Conservation (phyloP, 2,329 filamentous ascomycete species). For the Fusarium compactum region DNA sequence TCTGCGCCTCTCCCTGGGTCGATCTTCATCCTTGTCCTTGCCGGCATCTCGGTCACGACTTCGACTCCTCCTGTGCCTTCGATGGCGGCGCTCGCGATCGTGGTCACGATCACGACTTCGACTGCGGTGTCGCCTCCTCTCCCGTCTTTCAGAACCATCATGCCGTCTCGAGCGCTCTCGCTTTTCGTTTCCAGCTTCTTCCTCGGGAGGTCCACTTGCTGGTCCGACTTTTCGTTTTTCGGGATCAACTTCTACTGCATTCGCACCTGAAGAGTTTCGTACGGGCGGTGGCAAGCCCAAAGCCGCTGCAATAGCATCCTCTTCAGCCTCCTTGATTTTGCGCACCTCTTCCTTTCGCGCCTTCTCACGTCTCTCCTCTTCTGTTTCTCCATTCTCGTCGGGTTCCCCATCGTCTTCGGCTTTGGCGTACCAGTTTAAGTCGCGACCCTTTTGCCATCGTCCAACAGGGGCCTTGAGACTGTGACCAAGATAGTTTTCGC, state of each 20-base stretch:
- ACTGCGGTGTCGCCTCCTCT: conserved; percentile 53
- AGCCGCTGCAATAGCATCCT: conserved; percentile 87
- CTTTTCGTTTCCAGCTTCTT: conserved; percentile 45
- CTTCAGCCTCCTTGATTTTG: conserved; percentile 88
- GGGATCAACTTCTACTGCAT: conserved; percentile 73
- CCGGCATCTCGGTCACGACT: conserved; percentile 48
- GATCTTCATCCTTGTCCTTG: conserved; percentile 34
- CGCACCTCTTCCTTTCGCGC: conserved; percentile 82
- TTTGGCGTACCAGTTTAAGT: conserved; percentile 74
- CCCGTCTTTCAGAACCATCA: conserved; percentile 48
- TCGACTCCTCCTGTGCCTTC: conserved; percentile 51
- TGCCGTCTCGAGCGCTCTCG: conserved; percentile 50
- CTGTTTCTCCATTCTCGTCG: conserved; percentile 66
- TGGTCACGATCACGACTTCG: conserved; percentile 52
- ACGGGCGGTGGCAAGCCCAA: conserved; percentile 81
- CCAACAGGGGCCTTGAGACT: conserved; percentile 92
- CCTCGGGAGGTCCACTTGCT: conserved; percentile 40
- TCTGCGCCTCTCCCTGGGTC: conserved; percentile 11
- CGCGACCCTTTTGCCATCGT: conserved; percentile 86
- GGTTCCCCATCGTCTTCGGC: conserved; percentile 56
- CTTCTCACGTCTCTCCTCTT: conserved; percentile 68
- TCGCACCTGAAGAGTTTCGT: conserved; percentile 70
- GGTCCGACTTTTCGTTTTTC: conserved; percentile 54
- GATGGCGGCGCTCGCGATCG: conserved; percentile 48
- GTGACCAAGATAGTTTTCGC: conserved; percentile 91